Evolutionary conservation across 2,329 filamentous ascomycete species (phyloP).

Genomic region (Colletotrichum caudatum): DNA sequence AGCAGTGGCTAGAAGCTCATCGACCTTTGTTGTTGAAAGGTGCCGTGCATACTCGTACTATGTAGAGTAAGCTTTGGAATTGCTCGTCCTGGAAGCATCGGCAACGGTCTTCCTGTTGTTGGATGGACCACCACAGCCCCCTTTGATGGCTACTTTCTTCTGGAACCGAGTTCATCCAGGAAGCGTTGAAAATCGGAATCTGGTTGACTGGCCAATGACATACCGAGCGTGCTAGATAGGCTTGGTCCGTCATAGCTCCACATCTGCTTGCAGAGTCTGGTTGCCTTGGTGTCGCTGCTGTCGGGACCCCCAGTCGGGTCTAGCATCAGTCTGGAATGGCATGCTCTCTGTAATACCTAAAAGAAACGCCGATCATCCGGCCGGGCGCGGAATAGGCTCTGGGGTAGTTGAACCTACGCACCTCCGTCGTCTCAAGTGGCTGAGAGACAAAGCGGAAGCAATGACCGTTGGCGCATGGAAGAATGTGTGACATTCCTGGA

Average conservation of each 20-base stretch:
- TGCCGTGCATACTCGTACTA: neutral
- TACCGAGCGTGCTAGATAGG: neutral
- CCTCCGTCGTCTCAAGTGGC: constrained; percentile 30
- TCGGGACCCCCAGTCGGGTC: neutral
- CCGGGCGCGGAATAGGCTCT: constrained; percentile 18
- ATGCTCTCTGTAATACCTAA: neutral
- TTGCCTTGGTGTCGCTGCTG: constrained; percentile 12
- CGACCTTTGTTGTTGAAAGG: constrained; percentile 23
- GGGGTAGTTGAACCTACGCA: constrained; percentile 10
- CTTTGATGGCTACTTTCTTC: too few species aligned
- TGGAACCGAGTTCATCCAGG: neutral
- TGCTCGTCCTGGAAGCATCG: constrained; percentile 38
- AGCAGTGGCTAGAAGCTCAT: constrained; percentile 37
- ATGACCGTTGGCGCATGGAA: constrained; percentile 17
- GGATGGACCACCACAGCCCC: neutral
- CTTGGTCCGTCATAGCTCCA: neutral
- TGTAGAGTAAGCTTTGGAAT: constrained; percentile 4
- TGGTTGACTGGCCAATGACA: constrained; percentile 6
- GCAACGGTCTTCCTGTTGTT: constrained; percentile 10
- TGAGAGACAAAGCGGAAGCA: constrained; percentile 24
- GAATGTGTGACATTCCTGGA: constrained; percentile 18
- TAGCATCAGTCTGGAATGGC: constrained; percentile 1
- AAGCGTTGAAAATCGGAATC: neutral
- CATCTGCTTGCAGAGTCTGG: constrained; percentile 1
- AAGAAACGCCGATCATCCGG: constrained; percentile 9